A percentile compares a stretch with the other conserved stretches of the same genome.
Conservation (phyloP, 2,329 filamentous ascomycete species). For the Colletotrichum sojae region DNA sequence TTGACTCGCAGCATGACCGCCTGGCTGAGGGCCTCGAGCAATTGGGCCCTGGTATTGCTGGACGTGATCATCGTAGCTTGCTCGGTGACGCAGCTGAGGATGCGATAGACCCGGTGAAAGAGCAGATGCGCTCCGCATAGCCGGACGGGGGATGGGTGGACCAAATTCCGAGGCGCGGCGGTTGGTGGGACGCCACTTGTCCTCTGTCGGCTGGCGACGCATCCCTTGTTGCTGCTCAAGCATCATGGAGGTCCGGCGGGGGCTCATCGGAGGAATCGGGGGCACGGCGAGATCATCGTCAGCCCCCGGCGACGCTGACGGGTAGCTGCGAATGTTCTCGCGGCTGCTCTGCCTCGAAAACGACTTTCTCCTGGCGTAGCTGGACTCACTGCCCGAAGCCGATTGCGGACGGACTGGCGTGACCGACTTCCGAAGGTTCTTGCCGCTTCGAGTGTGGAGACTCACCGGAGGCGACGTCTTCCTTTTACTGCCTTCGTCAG, state of each 20-base stretch:
- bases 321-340: slow-evolving; percentile 43
- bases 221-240: slow-evolving; percentile 32
- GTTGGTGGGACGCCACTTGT: slow-evolving; percentile 20
- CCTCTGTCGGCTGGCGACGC: slow-evolving; percentile 23
- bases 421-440: slow-evolving; percentile 49
- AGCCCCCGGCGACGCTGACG: slow-evolving; percentile 39
- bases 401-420: slow-evolving; percentile 54
- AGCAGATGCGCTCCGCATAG: slow-evolving; percentile 21
- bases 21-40: slow-evolving; percentile 26
- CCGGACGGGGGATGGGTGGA: neutral
- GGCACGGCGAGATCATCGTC: slow-evolving; percentile 41
- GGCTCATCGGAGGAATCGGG: slow-evolving; percentile 45
- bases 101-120: slow-evolving; percentile 28
- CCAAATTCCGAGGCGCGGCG: neutral
- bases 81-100: slow-evolving; percentile 49
- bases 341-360: slow-evolving; percentile 41
- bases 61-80: slow-evolving; percentile 50
- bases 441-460: slow-evolving; percentile 56
- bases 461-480: slow-evolving; percentile 59
- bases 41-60: slow-evolving; percentile 42
- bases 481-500: slow-evolving; percentile 46
- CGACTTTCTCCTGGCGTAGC: slow-evolving; percentile 29
- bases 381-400: slow-evolving; percentile 47
- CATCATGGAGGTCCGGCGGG: slow-evolving; percentile 26
- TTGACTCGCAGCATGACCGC: slow-evolving; percentile 29